Conservation (phyloP, 1,284 basidiomycete species). For the Ceratobasidium papillatum region DNA sequence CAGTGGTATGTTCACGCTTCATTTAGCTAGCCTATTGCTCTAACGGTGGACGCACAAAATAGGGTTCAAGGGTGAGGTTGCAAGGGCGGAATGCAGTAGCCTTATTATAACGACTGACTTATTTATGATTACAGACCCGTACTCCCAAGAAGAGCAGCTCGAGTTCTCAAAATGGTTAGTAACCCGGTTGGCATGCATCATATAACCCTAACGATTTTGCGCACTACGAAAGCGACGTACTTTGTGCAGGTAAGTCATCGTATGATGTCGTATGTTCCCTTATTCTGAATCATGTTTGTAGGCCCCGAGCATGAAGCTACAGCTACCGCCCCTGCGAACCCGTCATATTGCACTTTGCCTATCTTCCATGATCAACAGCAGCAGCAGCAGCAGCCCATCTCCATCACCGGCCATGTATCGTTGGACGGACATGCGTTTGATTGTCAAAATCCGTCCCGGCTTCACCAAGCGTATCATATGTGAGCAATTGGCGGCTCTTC, state of each 20-base stretch:
- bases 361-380: slow-evolving; percentile 61
- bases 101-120: no score
- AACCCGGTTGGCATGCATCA: neutral
- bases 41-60: no score
- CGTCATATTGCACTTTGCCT: slow-evolving; percentile 64
- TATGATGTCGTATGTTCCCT: neutral
- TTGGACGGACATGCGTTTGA: slow-evolving; percentile 62
- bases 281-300: neutral
- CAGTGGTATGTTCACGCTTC: slow-evolving; percentile 43
- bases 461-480: slow-evolving; percentile 65
- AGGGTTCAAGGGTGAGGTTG: no score
- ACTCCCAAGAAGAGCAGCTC: slow-evolving; percentile 62
- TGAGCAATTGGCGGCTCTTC: slow-evolving; percentile 53
- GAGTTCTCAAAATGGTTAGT: slow-evolving; percentile 65
- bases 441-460: slow-evolving; percentile 63
- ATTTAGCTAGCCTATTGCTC: no score
- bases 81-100: no score
- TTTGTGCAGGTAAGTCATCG: slow-evolving; percentile 58
- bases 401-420: slow-evolving; percentile 1
- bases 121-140: slow-evolving; percentile 65
- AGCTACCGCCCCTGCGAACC: slow-evolving; percentile 50
- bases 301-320: neutral
- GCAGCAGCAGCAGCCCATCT: neutral
- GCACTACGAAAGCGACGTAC: slow-evolving; percentile 56
- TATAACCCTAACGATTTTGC: neutral